Percentiles rank a stretch among this genome's conserved stretches.
Conservation (phyloP, 805 yeast genomes). For the Teunomyces panamensis region DNA sequence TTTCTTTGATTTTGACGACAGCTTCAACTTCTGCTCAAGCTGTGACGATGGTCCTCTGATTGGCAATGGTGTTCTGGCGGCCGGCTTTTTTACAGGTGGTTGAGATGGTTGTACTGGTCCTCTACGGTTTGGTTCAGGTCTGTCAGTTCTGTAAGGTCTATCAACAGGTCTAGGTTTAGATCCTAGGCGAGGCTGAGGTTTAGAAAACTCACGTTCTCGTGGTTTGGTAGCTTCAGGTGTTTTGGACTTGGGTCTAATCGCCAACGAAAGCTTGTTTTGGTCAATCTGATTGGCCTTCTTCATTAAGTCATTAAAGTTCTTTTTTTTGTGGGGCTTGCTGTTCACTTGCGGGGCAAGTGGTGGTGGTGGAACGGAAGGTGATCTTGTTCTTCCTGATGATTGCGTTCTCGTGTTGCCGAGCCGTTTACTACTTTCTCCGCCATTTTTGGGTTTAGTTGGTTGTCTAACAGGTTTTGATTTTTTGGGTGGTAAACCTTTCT, state of each 20-base stretch:
- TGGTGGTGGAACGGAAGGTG: background rate
- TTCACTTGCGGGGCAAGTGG: background rate
- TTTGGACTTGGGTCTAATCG: constrained; percentile 35
- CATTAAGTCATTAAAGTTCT: constrained; percentile 67
- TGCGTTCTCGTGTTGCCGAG: background rate
- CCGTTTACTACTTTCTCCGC: background rate
- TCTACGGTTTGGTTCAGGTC: background rate
- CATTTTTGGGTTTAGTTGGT: constrained; percentile 1
- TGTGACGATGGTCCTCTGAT: constrained; percentile 58
- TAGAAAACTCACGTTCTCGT: background rate
- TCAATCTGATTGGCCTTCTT: constrained; percentile 64
- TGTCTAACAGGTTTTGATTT: constrained; percentile 14
- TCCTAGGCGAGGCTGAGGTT: background rate
- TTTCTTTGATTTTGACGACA: constrained; percentile 20
- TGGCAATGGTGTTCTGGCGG: constrained; percentile 30
- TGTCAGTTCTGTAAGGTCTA: background rate
- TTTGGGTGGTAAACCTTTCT: constrained; percentile 31
- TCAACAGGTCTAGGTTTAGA: background rate
- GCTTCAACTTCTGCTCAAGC: constrained; percentile 41
- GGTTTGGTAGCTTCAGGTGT: constrained; percentile 22
- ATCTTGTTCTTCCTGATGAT: constrained; percentile 8
- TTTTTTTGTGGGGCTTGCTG: constrained; percentile 33
- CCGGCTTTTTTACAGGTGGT: background rate
- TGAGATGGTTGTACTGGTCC: background rate
- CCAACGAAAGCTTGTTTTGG: constrained; percentile 37